Conservation (phyloP, 2,329 filamentous ascomycete genomes). For the Fragosphaeria purpurea region DNA sequence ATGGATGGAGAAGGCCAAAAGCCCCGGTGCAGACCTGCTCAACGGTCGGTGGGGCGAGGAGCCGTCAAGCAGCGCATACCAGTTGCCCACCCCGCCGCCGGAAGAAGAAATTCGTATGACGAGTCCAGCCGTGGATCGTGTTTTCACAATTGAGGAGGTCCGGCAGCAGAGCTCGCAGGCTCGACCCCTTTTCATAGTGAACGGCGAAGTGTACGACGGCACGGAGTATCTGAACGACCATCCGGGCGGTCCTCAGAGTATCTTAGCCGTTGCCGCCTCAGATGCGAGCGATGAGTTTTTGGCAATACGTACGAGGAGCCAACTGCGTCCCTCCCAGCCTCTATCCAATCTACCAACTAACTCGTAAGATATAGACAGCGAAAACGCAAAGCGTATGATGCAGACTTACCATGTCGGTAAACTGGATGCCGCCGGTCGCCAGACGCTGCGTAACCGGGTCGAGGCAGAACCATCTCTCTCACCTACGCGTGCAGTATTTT, state of each 20-base stretch:
- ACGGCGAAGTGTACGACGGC: constrained; percentile 83
- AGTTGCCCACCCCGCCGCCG: constrained; percentile 31
- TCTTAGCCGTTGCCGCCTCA: constrained; percentile 68
- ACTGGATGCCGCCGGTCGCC: constrained; percentile 35
- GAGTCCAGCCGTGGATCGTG: constrained; percentile 42
- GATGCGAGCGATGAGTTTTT: constrained; percentile 85
- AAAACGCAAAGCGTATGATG: constrained; percentile 90
- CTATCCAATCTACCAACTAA: neutral
- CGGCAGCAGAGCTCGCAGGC: constrained; percentile 40
- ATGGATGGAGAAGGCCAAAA: constrained; percentile 91
- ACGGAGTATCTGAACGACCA: constrained; percentile 71
- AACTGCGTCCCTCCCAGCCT: neutral
- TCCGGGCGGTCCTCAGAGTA: constrained; percentile 78
- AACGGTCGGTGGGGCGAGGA: constrained; percentile 83
- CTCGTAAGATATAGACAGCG: constrained; percentile 56
- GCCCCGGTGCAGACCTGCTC: constrained; percentile 64
- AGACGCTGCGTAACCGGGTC: neutral
- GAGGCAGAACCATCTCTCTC: constrained; percentile 22
- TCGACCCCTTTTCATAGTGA: constrained; percentile 77
- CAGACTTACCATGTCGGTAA: constrained; percentile 72
- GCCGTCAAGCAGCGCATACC: constrained; percentile 37
- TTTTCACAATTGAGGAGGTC: constrained; percentile 63
- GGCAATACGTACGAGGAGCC: constrained; percentile 65
- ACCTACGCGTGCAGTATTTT: constrained; percentile 49
- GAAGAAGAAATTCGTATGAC: constrained; percentile 70